These are phyloP conservation scores for Lentinula lateritia DNA, from an alignment of 768 basidiomycete genomes.

Conservation along the genomic window DNA sequence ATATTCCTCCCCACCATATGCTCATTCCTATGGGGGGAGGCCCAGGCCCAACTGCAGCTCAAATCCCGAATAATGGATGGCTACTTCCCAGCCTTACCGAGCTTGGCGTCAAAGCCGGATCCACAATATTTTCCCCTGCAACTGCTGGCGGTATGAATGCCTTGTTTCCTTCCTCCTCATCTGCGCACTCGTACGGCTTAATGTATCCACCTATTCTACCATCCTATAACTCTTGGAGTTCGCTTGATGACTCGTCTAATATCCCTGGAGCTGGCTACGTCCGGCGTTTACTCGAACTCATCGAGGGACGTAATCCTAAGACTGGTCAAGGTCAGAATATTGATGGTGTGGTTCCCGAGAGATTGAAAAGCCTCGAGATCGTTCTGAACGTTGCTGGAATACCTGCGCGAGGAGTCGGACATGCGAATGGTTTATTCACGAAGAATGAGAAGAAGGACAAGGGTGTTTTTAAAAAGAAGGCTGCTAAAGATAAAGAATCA, in stretches of 20 bases:
- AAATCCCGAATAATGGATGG: conserved; percentile 35
- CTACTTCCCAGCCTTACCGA: conserved; percentile 56
- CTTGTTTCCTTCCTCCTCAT: conserved; percentile 23
- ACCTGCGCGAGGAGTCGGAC: background rate
- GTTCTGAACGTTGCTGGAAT: conserved; percentile 5
- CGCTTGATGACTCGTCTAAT: background rate
- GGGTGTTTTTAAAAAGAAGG: background rate
- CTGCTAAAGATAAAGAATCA: background rate
- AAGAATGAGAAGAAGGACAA: background rate
- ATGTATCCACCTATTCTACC: background rate
- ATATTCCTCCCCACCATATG: too few species aligned
- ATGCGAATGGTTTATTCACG: background rate
- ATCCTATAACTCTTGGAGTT: background rate
- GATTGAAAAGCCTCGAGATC: conserved; percentile 56
- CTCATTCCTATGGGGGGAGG: too few species aligned
- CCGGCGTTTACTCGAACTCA: conserved; percentile 52
- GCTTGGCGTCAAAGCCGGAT: conserved; percentile 43
- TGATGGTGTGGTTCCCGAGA: conserved; percentile 44
- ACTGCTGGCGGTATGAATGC: conserved; percentile 52
- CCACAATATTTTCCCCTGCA: conserved; percentile 42
- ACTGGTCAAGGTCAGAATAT: conserved; percentile 21
- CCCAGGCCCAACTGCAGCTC: background rate
- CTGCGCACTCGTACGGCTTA: background rate
- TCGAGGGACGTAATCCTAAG: conserved; percentile 67
- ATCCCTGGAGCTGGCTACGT: background rate